These are phyloP conservation scores for Colletotrichum echinochloae DNA, from an alignment of 2,329 filamentous ascomycete species.

Conservation along the genomic window DNA sequence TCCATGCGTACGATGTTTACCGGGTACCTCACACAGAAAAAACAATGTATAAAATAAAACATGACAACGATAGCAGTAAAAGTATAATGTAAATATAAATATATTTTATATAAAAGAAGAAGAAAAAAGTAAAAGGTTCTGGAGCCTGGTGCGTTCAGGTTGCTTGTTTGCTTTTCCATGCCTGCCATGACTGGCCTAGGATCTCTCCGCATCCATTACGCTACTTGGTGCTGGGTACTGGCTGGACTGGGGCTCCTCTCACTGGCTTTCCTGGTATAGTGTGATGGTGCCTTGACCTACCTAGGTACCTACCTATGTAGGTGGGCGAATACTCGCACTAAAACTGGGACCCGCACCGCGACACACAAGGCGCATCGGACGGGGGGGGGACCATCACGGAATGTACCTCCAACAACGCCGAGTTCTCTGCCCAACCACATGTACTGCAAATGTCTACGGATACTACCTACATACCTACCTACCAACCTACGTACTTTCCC, in stretches of 20 bases:
- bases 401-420: background rate
- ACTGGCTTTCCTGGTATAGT: conserved; percentile 11
- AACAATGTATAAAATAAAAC: background rate
- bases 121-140: background rate
- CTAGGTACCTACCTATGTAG: too few species aligned
- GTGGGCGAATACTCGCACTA: background rate
- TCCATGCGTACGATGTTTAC: background rate
- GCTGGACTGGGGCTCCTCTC: conserved; percentile 29
- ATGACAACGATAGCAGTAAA: too few species aligned
- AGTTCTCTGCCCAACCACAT: background rate
- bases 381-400: background rate
- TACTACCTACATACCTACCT: too few species aligned
- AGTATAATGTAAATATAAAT: too few species aligned
- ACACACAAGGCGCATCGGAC: background rate
- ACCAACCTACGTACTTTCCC: background rate
- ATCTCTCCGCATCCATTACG: conserved; percentile 23
- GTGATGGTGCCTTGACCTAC: conserved; percentile 4
- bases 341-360: background rate
- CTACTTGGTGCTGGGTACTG: conserved; percentile 15
- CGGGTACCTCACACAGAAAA: background rate
- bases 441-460: conserved; percentile 1
- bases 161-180: background rate
- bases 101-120: background rate
- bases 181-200: conserved; percentile 8
- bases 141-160: background rate